Conservation (phyloP, 306 rosid genomes). For the Quercus suber region DNA sequence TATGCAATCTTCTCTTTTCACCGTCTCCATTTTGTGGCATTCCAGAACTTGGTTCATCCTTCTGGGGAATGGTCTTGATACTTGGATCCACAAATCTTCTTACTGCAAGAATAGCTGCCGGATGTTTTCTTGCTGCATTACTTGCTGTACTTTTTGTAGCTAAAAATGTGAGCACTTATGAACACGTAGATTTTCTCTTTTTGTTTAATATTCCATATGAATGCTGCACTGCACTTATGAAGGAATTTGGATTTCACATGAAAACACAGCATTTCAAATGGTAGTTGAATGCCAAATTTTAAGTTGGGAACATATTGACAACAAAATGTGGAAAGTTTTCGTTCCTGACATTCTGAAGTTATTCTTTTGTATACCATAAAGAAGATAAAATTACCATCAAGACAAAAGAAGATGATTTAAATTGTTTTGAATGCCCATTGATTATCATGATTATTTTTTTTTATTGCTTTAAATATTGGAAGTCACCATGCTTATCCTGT, state of each 20-base stretch:
- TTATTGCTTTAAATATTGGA: not conserved
- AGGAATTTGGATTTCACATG: not conserved
- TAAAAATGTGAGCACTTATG: conserved; percentile 46
- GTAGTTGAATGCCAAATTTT: not conserved
- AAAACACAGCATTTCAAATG: not conserved
- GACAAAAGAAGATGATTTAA: not conserved
- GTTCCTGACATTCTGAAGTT: not conserved
- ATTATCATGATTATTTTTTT: not conserved
- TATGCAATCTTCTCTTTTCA: not conserved
- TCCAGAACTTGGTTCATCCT: conserved; percentile 67
- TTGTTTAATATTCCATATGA: not conserved
- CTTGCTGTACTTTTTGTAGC: conserved; percentile 50
- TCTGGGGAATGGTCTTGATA: conserved; percentile 72
- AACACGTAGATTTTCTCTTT: not conserved
- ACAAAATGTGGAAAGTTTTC: not conserved
- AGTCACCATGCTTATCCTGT: not conserved
- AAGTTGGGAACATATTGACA: not conserved
- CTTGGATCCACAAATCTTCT: conserved; percentile 66
- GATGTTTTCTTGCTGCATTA: conserved; percentile 59
- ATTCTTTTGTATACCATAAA: not conserved
- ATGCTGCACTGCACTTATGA: not conserved
- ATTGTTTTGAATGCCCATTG: not conserved
- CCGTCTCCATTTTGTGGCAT: conserved; percentile 8
- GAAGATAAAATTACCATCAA: not conserved
- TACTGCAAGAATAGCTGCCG: conserved; percentile 65